Evolutionary conservation across 73 alveolate species (phyloP).

Genomic region (Paramecium primaurelia): DNA sequence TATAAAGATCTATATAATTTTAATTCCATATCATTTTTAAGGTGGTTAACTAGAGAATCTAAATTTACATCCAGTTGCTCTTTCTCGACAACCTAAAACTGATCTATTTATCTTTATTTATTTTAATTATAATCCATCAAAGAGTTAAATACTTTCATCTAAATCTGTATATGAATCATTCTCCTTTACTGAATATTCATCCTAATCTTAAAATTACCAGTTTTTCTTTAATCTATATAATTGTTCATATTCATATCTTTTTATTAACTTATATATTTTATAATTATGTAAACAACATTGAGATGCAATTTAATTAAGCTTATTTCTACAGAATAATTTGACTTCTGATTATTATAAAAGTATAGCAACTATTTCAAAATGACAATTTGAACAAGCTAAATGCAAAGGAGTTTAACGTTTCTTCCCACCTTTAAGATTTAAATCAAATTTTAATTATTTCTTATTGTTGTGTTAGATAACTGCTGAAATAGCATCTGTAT

Average conservation of each 20-base stretch:
- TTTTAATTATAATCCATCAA: conserved; percentile 40
- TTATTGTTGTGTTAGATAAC: conserved; percentile 59
- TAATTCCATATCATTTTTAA: neutral
- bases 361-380: conserved; percentile 60
- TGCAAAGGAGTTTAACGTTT: conserved; percentile 69
- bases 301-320: conserved; percentile 8
- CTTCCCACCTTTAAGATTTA: conserved; percentile 64
- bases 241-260: neutral
- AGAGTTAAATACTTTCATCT: conserved; percentile 17
- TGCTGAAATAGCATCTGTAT: conserved; percentile 65
- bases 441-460: conserved; percentile 45
- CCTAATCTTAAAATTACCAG: neutral
- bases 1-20: neutral
- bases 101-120: neutral
- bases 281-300: neutral
- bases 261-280: neutral
- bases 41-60: conserved; percentile 1
- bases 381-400: conserved; percentile 68
- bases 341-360: conserved; percentile 29
- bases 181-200: conserved; percentile 21
- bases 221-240: neutral
- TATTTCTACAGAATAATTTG: conserved; percentile 4
- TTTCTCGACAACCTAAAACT: neutral
- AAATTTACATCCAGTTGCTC: conserved; percentile 21
- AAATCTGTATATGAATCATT: conserved; percentile 38